These are phyloP conservation scores for Aspergillus brasiliensis DNA, from an alignment of 2,329 filamentous ascomycete genomes.

Conservation along the genomic window DNA sequence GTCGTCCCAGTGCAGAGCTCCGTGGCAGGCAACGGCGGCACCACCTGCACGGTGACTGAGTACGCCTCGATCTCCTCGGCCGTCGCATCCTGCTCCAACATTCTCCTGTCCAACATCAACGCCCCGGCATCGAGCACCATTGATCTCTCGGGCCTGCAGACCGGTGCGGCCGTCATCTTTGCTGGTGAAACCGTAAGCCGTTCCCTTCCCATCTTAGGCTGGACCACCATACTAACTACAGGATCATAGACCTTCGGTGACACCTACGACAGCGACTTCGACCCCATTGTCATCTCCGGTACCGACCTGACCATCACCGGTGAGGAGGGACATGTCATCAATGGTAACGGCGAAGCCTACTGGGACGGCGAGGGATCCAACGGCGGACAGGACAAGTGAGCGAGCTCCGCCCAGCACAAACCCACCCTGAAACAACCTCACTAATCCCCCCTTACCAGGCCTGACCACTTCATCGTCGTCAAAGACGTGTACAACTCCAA, in stretches of 20 bases:
- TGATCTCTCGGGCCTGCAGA: slow-evolving; percentile 43
- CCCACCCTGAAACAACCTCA: not conserved
- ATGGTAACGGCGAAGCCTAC: slow-evolving; percentile 46
- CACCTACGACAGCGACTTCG: slow-evolving; percentile 40
- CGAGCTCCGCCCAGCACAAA: not conserved
- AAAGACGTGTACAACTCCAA: slow-evolving; percentile 44
- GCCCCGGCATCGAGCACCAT: slow-evolving; percentile 44
- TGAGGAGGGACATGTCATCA: slow-evolving; percentile 35
- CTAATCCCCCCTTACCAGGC: slow-evolving; percentile 18
- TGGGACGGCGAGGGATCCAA: slow-evolving; percentile 53
- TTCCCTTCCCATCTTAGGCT: not conserved
- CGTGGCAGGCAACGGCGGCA: slow-evolving; percentile 15
- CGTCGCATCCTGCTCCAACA: slow-evolving; percentile 45
- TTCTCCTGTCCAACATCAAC: slow-evolving; percentile 44
- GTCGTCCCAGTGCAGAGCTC: not conserved
- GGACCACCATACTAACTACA: not conserved
- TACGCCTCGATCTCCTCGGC: slow-evolving; percentile 39
- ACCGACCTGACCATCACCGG: slow-evolving; percentile 46
- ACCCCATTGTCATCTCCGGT: slow-evolving; percentile 42
- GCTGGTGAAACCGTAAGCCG: slow-evolving; percentile 36
- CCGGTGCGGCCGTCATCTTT: slow-evolving; percentile 47
- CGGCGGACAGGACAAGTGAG: slow-evolving; percentile 37
- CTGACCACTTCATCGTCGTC: slow-evolving; percentile 45
- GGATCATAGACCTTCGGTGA: slow-evolving; percentile 37
- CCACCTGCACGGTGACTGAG: slow-evolving; percentile 29